Conservation (phyloP, 306 rosid genomes). For the Morella rubra region DNA sequence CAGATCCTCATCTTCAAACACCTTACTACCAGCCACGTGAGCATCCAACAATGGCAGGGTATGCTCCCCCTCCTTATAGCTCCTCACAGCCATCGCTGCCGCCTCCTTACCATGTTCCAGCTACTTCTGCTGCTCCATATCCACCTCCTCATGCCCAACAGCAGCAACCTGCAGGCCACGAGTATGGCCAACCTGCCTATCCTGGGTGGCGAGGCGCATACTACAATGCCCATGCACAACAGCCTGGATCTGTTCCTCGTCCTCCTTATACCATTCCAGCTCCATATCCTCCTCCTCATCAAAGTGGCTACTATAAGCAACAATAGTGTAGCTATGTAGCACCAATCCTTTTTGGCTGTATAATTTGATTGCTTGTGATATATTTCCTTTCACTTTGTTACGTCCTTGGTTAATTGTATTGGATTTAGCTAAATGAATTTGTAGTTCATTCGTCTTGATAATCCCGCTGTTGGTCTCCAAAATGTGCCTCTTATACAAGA, state of each 20-base stretch:
- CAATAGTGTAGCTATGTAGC: conserved; percentile 40
- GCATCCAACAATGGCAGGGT: conserved; percentile 59
- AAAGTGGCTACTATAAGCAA: conserved; percentile 82
- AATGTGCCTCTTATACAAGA: conserved; percentile 21
- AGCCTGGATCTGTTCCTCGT: conserved; percentile 64
- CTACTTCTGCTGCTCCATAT: conserved; percentile 54
- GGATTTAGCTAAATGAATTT: conserved; percentile 23
- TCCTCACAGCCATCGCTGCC: conserved; percentile 53
- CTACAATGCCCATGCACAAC: conserved; percentile 70
- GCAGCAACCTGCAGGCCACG: conserved; percentile 65
- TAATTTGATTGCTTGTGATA: conserved; percentile 30
- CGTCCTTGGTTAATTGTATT: conserved; percentile 22
- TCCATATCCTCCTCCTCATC: conserved; percentile 81
- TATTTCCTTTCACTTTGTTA: conserved; percentile 9
- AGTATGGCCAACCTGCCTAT: conserved; percentile 93
- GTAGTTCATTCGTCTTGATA: conserved; percentile 19
- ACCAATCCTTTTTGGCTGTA: conserved; percentile 18
- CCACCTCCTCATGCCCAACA: conserved; percentile 65
- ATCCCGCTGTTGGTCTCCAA: conserved; percentile 29
- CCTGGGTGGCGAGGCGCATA: conserved; percentile 98
- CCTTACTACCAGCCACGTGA: conserved; percentile 73
- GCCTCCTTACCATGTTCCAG: conserved; percentile 66
- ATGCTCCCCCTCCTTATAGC: conserved; percentile 58
- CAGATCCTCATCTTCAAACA: conserved; percentile 62
- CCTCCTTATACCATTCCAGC: conserved; percentile 83